Base-by-base conservation (phyloP, 2,329 filamentous ascomycete genomes). In the Beauveria australis region DNA sequence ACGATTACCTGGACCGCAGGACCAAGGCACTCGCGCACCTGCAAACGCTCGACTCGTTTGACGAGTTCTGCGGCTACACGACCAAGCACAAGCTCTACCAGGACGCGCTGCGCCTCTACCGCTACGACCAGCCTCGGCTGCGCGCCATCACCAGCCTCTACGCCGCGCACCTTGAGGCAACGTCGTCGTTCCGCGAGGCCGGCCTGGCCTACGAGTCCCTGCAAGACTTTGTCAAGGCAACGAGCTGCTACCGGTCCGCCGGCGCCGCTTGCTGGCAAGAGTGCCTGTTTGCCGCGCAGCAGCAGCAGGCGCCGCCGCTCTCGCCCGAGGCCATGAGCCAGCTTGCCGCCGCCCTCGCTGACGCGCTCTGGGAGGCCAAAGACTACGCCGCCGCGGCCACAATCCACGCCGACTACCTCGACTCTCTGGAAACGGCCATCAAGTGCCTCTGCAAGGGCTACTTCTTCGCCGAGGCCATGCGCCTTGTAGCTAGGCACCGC, bases 171-270 rank as follows among this genome's bases (percentile, higher is more conserved):
- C 86, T 99, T 26, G 86, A 88, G 69, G 81, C 83, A 1, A 84
- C 82, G 56, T 96, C 91, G 24, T 82, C 86, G 28, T 90, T 90
- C 76, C 88, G 89, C 66, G 91, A 97, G 72, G 93, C 94, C 19
- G 94, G 91, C 7, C 82, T 97, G 66, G 89, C 92, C 3, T 96
- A 95, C 73, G 94, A 97, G 71, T 96, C 88, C 22, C 85, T 99
- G 10, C 76, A 79, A 14, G 85, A 92, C 70, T 91, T 89, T 69
- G 71, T 77, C 22, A 82, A 88, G 44, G 93, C 94, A 10, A 92
- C 89, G 63, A 83, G 86, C 68, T 90, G 89, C 70, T 99, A 97
- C 75, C 87, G 90, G 63, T 84, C 89, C 1, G 91, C 91, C 1
- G 89, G 91, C 44, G 82, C 81, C 1, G 73, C 79, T 4, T 84